phyloP scores from a whole-genome alignment of 306 rosid species.

The Crataegus laevigata region DNA sequence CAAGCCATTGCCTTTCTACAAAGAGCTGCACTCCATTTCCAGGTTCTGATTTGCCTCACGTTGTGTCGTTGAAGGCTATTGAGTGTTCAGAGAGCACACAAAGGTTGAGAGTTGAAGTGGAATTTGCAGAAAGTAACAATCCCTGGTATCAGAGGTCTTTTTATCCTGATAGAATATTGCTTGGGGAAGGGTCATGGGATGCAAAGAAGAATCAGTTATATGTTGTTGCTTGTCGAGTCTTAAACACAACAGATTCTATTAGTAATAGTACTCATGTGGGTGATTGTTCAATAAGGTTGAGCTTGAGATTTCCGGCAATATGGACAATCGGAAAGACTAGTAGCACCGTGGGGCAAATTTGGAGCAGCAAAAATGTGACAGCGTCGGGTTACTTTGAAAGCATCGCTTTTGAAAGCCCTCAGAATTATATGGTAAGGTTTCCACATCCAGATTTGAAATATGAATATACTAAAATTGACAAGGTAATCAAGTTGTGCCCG shows the following conservation, averaged over 20 bases:
- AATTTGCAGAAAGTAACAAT: constrained; percentile 7
- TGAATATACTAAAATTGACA: constrained; percentile 28
- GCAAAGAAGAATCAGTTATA: constrained; percentile 18
- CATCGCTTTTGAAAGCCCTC: constrained; percentile 20
- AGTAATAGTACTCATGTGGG: constrained; percentile 21
- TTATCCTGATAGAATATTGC: constrained; percentile 19
- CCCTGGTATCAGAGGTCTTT: background rate
- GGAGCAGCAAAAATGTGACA: constrained; percentile 32
- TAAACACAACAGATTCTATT: constrained; percentile 10
- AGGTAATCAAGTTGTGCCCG: constrained; percentile 23
- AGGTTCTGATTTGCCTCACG: constrained; percentile 17
- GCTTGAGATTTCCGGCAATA: constrained; percentile 27
- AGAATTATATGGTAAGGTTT: background rate
- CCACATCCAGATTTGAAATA: constrained; percentile 17
- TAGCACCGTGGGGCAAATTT: constrained; percentile 32
- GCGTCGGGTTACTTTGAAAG: constrained; percentile 25
- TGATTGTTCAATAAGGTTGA: constrained; percentile 39
- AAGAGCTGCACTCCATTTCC: constrained; percentile 36
- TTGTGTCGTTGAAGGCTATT: constrained; percentile 23
- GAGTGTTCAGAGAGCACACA: constrained; percentile 10
- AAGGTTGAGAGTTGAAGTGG: constrained; percentile 21
- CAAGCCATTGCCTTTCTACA: constrained; percentile 28
- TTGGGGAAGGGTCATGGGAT: constrained; percentile 62
- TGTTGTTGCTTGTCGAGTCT: constrained; percentile 33
- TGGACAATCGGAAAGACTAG: constrained; percentile 34